Base-by-base conservation (phyloP, 2,329 filamentous ascomycete genomes). In the Didymella lethalis region DNA sequence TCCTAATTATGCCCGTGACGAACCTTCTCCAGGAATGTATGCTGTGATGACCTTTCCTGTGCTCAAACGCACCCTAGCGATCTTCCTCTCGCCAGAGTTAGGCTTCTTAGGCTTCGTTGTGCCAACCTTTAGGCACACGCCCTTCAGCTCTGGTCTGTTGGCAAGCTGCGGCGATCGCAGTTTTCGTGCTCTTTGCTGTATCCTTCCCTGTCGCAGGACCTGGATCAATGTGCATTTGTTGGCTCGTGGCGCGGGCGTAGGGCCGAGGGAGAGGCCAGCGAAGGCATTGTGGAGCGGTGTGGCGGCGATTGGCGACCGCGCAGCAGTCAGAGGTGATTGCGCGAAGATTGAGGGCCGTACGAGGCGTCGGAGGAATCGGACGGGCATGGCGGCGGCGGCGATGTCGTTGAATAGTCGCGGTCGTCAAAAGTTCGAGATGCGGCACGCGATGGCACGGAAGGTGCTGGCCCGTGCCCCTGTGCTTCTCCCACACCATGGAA, bases 71-170 rank as follows among this genome's bases (percentile, higher is more conserved):
- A 99, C 90, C 83, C 94, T 92, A 2, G 94, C 94, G 57, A 92
- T 95, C 84, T 99, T 99, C 64, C 95, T 85, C 84, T 98, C 93
- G 55, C 93, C 95, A 28, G 95, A 99, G 80, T 99, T 99, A 66
- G 95, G 95, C 81, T 99, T 99, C 88, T 99, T 99, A 56, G 95
- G 95, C 74, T 95, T 93, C 70, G 91, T 93, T 69, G 93, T 91
- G 73, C 92, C 93, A 61, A 98, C 95, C 77, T 96, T 93, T 64
- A 99, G 82, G 78, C 95, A 98, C 36, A 99, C 95, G 69, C 94
- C 95, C 83, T 98, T 98, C 81, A 97, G 89, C 74, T 90, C 87
- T 4, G 95, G 93, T 43, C 91, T 85, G 50, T 86, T 78, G 62
- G 84, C 85, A 63, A 99, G 85, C 23, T 94, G 93, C 0, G 95